Evolutionary conservation across 176 grass and related monocot genomes (phyloP), one percentile per base, ranked within the genome.

Genomic region (Zizania latifolia): DNA sequence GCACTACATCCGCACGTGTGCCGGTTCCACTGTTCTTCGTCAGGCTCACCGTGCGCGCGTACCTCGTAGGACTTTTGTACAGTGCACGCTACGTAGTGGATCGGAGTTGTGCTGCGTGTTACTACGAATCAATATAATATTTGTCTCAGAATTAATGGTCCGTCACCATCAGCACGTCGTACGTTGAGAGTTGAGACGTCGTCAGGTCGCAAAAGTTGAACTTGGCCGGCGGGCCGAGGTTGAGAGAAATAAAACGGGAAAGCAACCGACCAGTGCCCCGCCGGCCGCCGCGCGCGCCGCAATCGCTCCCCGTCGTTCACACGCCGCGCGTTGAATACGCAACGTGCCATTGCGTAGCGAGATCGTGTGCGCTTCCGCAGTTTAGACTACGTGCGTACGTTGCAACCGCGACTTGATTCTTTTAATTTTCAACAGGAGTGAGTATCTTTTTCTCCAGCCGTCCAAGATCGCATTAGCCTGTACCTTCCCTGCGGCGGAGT

Each of bases 1-100:
- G n/a, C n/a, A n/a, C n/a, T n/a, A n/a, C 78, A 71, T 71, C 65
- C 48, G 72, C 36, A 54, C 62, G 77, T 51, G 77, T 24, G 56
- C 3, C 62, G 77, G 62, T 59, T 77, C 31, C 7, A 28, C 71
- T 70, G 54, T 62, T 26, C 60, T 27, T 11, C 16, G 16, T 29
- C 48, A 53, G 27, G 31, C 19, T 27, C 15, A 23, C 44, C 38
- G 24, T 46, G 24, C 16, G n/a, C n/a, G n/a, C n/a, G 35, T 33
- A 53, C 48, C 19, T 4, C 12, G 48, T 6, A 53, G 48, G 48
- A 53, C 48, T 53, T 53, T 2, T 10, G 48, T 8, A 53, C 48
- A 53, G 48, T 0, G 8, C 48, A 10, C 46, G 6, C 17, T 8
- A 50, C 17, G 46, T 50, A 21, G n/a, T 50, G 17, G 46, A 61